A percentile compares a stretch with the other conserved stretches of the same genome.
Conservation (phyloP, 768 basidiomycete species). For the Hydnomerulius pinastri region DNA sequence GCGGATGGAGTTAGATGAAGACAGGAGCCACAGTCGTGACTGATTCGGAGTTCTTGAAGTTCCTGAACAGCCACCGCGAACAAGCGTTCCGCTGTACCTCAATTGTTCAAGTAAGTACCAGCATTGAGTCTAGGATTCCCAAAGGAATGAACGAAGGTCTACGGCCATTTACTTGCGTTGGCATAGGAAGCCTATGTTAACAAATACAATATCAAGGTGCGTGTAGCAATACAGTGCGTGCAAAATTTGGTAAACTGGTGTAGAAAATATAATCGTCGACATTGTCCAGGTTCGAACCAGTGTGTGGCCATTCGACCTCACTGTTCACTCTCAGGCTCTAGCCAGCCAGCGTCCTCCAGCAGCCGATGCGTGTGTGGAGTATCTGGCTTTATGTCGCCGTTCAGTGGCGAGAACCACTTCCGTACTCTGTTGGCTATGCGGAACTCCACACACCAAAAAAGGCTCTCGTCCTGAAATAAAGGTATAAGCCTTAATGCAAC, state of each 20-base stretch:
- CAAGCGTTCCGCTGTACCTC: no score
- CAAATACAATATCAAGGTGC: neutral
- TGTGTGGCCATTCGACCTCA: neutral
- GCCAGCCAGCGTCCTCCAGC: conserved; percentile 51
- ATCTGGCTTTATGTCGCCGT: conserved; percentile 70
- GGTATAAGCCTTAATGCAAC: neutral
- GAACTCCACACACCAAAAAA: conserved; percentile 58
- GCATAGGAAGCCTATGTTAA: neutral
- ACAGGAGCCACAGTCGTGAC: conserved; percentile 34
- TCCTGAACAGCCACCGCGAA: neutral
- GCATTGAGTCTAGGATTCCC: no score
- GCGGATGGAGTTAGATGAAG: conserved; percentile 2
- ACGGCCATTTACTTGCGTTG: no score
- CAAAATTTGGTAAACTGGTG: neutral
- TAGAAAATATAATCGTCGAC: neutral
- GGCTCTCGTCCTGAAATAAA: conserved; percentile 44
- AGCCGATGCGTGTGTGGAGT: conserved; percentile 44
- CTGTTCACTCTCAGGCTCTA: conserved; percentile 22
- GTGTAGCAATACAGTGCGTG: neutral
- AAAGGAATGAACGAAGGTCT: no score
- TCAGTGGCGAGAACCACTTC: conserved; percentile 62
- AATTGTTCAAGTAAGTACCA: no score
- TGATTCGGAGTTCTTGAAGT: no score
- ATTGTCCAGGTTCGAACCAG: neutral
- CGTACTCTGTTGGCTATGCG: conserved; percentile 42